These are phyloP conservation scores for Metschnikowia cubensis DNA, from an alignment of 805 yeast genomes.

Conservation along the genomic window DNA sequence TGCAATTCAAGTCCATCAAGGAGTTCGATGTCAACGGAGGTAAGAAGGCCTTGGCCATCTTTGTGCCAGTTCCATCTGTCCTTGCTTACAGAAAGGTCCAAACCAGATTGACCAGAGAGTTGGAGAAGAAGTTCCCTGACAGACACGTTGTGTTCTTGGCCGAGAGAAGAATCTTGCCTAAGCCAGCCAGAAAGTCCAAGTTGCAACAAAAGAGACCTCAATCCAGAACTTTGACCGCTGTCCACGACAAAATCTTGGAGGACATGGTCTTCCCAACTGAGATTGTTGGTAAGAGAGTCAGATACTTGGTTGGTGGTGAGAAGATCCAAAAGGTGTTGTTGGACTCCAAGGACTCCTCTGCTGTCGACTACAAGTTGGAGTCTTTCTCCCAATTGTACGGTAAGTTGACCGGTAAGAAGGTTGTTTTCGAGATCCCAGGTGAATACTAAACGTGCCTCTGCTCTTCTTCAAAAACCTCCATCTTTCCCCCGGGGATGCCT, in stretches of 20 bases:
- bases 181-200: slow-evolving; percentile 95
- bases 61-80: slow-evolving; percentile 96
- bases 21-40: slow-evolving; percentile 98
- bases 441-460: slow-evolving; percentile 32
- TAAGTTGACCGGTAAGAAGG: slow-evolving; percentile 99
- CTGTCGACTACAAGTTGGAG: slow-evolving; percentile 98
- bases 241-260: slow-evolving; percentile 97
- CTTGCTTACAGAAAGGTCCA: slow-evolving; percentile 95
- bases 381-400: slow-evolving; percentile 98
- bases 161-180: slow-evolving; percentile 99
- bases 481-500: slow-evolving; percentile 11
- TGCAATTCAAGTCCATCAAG: slow-evolving; percentile 97
- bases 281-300: slow-evolving; percentile 98
- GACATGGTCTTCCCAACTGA: slow-evolving; percentile 99
- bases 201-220: slow-evolving; percentile 98
- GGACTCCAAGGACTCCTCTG: slow-evolving; percentile 95
- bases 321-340: slow-evolving; percentile 96
- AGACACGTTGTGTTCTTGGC: slow-evolving; percentile 99
- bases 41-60: slow-evolving; percentile 96
- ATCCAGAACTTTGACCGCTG: slow-evolving; percentile 98
- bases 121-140: slow-evolving; percentile 99
- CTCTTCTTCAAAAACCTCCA: slow-evolving; percentile 10
- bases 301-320: slow-evolving; percentile 98
- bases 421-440: slow-evolving; percentile 86
- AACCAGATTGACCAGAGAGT: slow-evolving; percentile 96